Evolutionary conservation across 192 early-diverging fungal species (phyloP), one percentile per base, ranked within the genome.

Genomic region (Haplosporangium gracile): DNA sequence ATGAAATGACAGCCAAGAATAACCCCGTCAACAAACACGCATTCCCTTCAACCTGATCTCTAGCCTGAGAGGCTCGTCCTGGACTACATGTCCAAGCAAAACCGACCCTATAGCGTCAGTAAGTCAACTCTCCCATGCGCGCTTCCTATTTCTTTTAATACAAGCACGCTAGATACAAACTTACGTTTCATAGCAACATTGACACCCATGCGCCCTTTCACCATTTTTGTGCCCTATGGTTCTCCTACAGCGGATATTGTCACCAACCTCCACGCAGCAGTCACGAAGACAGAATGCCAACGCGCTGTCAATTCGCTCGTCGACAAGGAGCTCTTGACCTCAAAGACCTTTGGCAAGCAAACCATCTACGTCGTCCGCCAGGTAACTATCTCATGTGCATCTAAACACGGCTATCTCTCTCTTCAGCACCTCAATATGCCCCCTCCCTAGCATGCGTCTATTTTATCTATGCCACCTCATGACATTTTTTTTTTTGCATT

Each of bases 81-180:
- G 43, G 88, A 89, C 29, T 91, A 91, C 76, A 72, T 91, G n/a
- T 74, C 70, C 57, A 91, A 86, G 60, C 85, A 87, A 42, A 91
- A 91, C 70, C 40, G 90, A 47, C 90, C 90, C 9, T 91, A 91
- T 39, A 89, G 90, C 49, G 72, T 85, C 45, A 91, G 90, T 91
- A 89, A 79, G 81, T 80, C n/a, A 18, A 47, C 26, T 55, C 16
- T 53, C 6, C 9, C 24, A 20, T 5, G 16, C 36, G 15, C 36
- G 20, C 9, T 76, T 16, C 16, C 22, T 26, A 36, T 42, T 10
- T 43, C 43, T 16, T 72, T 10, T 39, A 4, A 26, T 38, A n/a
- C 13, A 22, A 43, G 5, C 2, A 38, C 18, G 11, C 34, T 2
- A 51, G 47, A 45, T 20, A 34, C 60, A 20, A 47, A 36, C 3